phyloP scores from a whole-genome alignment of 208 protist species.

The Vickermania spadyakhi region DNA sequence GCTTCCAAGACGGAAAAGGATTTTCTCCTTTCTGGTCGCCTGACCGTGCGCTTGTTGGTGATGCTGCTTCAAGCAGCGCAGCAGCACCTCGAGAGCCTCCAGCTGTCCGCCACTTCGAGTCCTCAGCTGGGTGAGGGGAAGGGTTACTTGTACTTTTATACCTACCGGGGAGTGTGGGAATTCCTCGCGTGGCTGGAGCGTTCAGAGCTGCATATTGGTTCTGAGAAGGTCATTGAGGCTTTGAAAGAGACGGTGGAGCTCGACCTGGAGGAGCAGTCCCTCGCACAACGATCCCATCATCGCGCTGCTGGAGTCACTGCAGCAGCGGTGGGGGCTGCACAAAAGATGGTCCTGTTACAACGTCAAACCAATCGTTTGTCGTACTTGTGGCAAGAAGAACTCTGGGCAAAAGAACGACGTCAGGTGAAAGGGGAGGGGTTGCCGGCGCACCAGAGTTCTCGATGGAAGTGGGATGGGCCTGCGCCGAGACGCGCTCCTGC shows the following conservation, averaged over 20 bases:
- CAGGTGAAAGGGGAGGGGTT: too few species aligned
- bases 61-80: background rate
- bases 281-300: background rate
- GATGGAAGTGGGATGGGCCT: too few species aligned
- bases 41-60: background rate
- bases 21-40: background rate
- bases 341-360: slow-evolving; percentile 9
- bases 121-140: background rate
- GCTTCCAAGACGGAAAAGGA: background rate
- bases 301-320: slow-evolving; percentile 1
- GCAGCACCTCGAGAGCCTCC: background rate
- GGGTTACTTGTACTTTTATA: slow-evolving; percentile 2
- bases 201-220: slow-evolving; percentile 34
- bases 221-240: slow-evolving; percentile 22
- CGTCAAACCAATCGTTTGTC: slow-evolving; percentile 27
- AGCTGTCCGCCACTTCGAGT: background rate
- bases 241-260: slow-evolving; percentile 22
- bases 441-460: too few species aligned
- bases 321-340: background rate
- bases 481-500: too few species aligned
- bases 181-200: slow-evolving; percentile 67
- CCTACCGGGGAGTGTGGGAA: slow-evolving; percentile 31
- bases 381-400: slow-evolving; percentile 24
- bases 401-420: slow-evolving; percentile 5
- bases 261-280: background rate